Evolutionary conservation across 2,329 filamentous ascomycete species (phyloP).

Genomic region (Atkinsonella texensis): DNA sequence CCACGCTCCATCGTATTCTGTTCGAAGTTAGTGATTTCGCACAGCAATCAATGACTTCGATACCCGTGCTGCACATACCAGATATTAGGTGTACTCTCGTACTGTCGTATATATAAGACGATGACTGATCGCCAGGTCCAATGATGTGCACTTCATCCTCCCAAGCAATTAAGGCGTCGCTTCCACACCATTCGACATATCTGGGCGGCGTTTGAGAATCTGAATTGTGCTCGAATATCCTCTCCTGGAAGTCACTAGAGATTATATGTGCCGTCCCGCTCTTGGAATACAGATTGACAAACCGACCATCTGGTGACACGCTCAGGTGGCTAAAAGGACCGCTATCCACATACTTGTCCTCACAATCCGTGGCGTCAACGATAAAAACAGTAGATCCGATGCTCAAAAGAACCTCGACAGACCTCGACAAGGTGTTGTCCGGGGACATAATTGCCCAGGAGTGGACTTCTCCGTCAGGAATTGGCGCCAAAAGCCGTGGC

Average conservation of each 20-base stretch:
- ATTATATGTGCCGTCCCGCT: slow-evolving; percentile 85
- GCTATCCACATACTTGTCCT: slow-evolving; percentile 82
- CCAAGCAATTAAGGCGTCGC: slow-evolving; percentile 91
- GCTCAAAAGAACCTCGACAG: slow-evolving; percentile 83
- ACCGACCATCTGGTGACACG: slow-evolving; percentile 83
- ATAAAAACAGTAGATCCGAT: slow-evolving; percentile 76
- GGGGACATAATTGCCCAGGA: slow-evolving; percentile 87
- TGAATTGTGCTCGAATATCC: slow-evolving; percentile 84
- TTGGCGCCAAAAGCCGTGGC: slow-evolving; percentile 65
- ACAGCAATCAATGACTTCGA: background rate
- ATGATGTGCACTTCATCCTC: slow-evolving; percentile 95
- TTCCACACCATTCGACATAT: slow-evolving; percentile 91
- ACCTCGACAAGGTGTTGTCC: slow-evolving; percentile 76
- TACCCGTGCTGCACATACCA: slow-evolving; percentile 36
- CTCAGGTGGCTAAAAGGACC: slow-evolving; percentile 86
- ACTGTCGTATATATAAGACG: slow-evolving; percentile 77
- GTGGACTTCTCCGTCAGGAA: slow-evolving; percentile 67
- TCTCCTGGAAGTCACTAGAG: slow-evolving; percentile 87
- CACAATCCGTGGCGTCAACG: slow-evolving; percentile 77
- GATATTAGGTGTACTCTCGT: slow-evolving; percentile 80
- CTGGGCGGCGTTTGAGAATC: slow-evolving; percentile 74
- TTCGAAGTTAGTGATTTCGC: background rate
- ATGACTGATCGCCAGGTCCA: slow-evolving; percentile 67
- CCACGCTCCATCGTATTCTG: slow-evolving; percentile 71
- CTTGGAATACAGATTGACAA: slow-evolving; percentile 74